These are phyloP conservation scores for Jaenimonas drosophilae DNA, from an alignment of 208 protist species.

Conservation along the genomic window DNA sequence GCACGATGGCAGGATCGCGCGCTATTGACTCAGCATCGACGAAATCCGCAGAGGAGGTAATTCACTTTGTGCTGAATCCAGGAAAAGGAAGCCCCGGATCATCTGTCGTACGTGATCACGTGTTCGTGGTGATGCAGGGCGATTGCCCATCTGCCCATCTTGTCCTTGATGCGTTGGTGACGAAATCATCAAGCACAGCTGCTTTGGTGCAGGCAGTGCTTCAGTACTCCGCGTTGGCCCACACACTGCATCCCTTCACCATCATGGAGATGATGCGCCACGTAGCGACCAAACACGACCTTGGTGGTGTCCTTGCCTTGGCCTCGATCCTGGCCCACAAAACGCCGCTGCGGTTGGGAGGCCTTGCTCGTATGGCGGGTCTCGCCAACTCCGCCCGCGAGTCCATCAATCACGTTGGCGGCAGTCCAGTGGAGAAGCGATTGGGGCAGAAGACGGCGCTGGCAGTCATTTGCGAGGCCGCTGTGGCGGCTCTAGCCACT, in stretches of 20 bases:
- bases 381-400: constrained; percentile 6
- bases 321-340: constrained; percentile 29
- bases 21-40: no score
- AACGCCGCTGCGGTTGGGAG: constrained; percentile 21
- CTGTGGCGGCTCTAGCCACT: constrained; percentile 31
- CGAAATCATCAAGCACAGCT: no score
- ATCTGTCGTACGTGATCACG: no score
- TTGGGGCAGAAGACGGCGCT: constrained; percentile 28
- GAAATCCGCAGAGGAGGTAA: no score
- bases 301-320: constrained; percentile 2
- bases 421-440: not conserved
- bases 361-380: constrained; percentile 21
- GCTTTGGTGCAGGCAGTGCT: constrained; percentile 7
- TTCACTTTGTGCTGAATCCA: no score
- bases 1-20: no score
- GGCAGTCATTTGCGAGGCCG: constrained; percentile 22
- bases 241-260: constrained; percentile 61
- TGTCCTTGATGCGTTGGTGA: no score
- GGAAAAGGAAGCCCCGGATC: no score
- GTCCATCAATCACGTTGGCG: no score
- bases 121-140: no score
- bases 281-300: not conserved
- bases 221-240: constrained; percentile 43
- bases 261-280: constrained; percentile 21
- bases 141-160: no score